Base-by-base conservation (phyloP, 345 rosid species). In the Triadica sebifera region DNA sequence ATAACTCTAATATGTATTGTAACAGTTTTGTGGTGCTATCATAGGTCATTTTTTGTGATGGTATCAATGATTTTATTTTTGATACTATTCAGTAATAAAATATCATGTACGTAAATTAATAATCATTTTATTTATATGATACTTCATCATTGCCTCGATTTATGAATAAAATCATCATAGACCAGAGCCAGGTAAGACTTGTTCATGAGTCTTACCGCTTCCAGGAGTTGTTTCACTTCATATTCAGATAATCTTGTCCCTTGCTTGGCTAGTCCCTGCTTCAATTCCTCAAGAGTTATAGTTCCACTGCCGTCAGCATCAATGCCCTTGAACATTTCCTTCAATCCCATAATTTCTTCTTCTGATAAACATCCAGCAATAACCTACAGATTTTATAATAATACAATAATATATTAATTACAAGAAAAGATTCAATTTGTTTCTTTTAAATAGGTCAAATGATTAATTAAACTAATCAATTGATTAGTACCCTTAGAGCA, bases 261-360 rank as follows among this genome's bases (percentile, higher is more conserved):
- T 83, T 92, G 98, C 82, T 86, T 87, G 19, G 97, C 91, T 74
- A 94, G 97, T 55, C 98, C 98, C 8, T 84, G 91, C 73, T 87
- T 92, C 79, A 94, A 82, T 80, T 94, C 98, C 77, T 94, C 98
- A 6, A 94, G 91, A 38, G 98, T 94, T 58, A 94, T 92, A 6
- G 98, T 94, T 17, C 98, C 98, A 37, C 97, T 93, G 78, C 81
- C 83, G 75, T 94, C 98, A 0, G 93, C 85, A 78, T 94, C 98
- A 63, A 94, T 94, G 52, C 97, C 92, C 73, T 65, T 88, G 78
- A 94, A 94, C 98, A 94, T 92, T 83, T 92, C 91, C 77, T 94
- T 92, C 75, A 94, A 72, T n/a, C 98, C 98, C 94, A 84, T 93
- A 84, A 94, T 94, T 81, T 94, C 98, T 86, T 93, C 98, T 84